Base-by-base conservation (phyloP, 2,329 filamentous ascomycete species). In the Colletotrichum salicis region DNA sequence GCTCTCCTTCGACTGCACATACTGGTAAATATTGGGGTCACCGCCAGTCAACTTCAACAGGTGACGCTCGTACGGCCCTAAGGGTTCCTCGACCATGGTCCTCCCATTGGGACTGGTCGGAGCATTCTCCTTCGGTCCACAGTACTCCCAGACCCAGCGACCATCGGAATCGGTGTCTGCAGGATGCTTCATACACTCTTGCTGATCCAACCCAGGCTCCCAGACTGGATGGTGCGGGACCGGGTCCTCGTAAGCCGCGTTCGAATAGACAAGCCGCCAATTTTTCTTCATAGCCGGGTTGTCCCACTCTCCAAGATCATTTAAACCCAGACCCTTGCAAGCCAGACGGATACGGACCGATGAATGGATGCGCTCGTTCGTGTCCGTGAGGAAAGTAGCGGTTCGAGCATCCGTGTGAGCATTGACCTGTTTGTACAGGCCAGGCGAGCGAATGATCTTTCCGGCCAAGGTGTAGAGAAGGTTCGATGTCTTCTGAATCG, bases 81-180 rank as follows among this genome's bases (percentile, higher is more conserved):
- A 75, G 5, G 81, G 84, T 76, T 89, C 88, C 75, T 90, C 88
- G 5, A 86, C 80, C 82, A 90, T 80, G 33, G 83, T 79, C 29
- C 79, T 79, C 73, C 82, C 77, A 56, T 74, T 78, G 56, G 84
- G 83, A 24, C 82, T 76, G 6, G 75, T 75, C 2, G 85, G 85
- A 8, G 84, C 85, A 2, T 80, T 76, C 24, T 76, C 74, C 64
- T 86, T 81, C 0, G 81, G 78, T 0, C 88, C 88, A 19, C 79
- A 76, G 58, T 88, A 90, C 76, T 87, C 84, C 88, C 87, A 90
- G 1, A 87, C 79, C 87, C 88, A 90, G 48, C 85, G 81, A 33
- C 80, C 75, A 8, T 77, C 74, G 41, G 41, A 48, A 19, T 75
- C 78, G 4, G 77, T 76, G 3, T 77, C 74, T 6, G 75, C 75